Evolutionary conservation across 768 basidiomycete species (phyloP).

Genomic region (Tricholoma bakamatsutake): DNA sequence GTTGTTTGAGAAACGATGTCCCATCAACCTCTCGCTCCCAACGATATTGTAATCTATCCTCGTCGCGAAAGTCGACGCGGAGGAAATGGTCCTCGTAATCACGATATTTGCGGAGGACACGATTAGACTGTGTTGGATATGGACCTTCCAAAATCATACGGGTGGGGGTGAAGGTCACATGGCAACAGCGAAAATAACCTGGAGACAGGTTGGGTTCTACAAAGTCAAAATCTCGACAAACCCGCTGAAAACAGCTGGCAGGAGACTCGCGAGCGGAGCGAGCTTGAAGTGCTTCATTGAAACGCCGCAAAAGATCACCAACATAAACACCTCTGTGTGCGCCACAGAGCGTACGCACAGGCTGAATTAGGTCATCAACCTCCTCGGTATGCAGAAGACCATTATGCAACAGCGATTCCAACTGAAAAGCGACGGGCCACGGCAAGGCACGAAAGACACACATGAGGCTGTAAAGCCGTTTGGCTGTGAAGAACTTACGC

Average conservation of each 20-base stretch:
- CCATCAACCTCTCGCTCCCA: conserved; percentile 68
- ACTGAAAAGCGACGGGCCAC: conserved; percentile 73
- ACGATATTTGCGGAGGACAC: conserved; percentile 65
- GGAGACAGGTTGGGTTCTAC: conserved; percentile 18
- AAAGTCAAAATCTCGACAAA: conserved; percentile 23
- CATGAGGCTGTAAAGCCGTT: conserved; percentile 39
- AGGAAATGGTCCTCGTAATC: conserved; percentile 64
- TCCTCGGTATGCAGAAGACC: conserved; percentile 57
- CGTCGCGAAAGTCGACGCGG: conserved; percentile 81
- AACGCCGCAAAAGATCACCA: conserved; percentile 50
- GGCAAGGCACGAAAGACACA: conserved; percentile 39
- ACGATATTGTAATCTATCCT: conserved; percentile 68
- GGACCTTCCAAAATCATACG: conserved; percentile 74
- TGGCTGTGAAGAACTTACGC: conserved; percentile 45
- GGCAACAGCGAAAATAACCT: conserved; percentile 59
- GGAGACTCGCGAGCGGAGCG: conserved; percentile 35
- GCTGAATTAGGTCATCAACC: conserved; percentile 37
- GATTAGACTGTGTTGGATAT: conserved; percentile 69
- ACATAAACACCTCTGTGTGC: conserved; percentile 24
- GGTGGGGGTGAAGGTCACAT: conserved; percentile 74
- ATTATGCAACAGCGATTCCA: conserved; percentile 64
- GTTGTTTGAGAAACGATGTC: conserved; percentile 44
- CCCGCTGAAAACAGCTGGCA: conserved; percentile 37
- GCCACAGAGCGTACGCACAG: conserved; percentile 36
- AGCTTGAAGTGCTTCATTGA: conserved; percentile 40